Evolutionary conservation across 164 flowering plant species (phyloP), one percentile per base, ranked within the genome.

Genomic region (Vitis cinerea): DNA sequence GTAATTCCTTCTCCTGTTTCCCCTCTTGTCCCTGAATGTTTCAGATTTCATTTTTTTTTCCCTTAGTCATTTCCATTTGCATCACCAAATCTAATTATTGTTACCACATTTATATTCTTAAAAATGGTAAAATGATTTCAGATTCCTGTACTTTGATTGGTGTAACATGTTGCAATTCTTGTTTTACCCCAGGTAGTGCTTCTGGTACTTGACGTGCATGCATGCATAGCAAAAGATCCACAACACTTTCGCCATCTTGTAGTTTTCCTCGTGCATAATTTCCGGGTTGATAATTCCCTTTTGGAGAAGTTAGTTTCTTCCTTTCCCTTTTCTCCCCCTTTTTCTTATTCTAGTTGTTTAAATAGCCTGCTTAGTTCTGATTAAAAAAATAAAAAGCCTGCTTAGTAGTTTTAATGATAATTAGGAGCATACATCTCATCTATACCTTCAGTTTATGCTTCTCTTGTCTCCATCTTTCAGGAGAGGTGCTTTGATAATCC

Each of bases 401-500:
- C 44, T 37, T 15, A 17, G 14, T 37, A 37, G 44, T 3, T 16
- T 61, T 62, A 64, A 12, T 12, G 12, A 50, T 14, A 50, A 37
- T 29, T 14, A 5, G 19, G 19, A 50, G 54, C 15, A 27, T 49
- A 51, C 47, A 16, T 63, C 9, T 30, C 49, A 17, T 71, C 8
- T 52, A 52, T 12, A 59, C 12, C 48, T 11, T 49, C 13, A 51
- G 60, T 7, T 27, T 59, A 10, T 56, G 6, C 15, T 50, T 56
- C 15, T 69, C 52, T 48, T 62, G 59, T 53, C 66, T 50, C 51
- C 14, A 48, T 68, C 61, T 27, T 72, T 55, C 78, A 95, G 99
- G 80, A 93, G 99, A 50, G 98, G 99, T 77, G 97, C 98, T 73
- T 73, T 95, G 85, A 93, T 95, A 61, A 83, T 95, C 61, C 94